Base-by-base conservation (phyloP, 805 yeast genomes). In the Saccharomyces mikatae region DNA sequence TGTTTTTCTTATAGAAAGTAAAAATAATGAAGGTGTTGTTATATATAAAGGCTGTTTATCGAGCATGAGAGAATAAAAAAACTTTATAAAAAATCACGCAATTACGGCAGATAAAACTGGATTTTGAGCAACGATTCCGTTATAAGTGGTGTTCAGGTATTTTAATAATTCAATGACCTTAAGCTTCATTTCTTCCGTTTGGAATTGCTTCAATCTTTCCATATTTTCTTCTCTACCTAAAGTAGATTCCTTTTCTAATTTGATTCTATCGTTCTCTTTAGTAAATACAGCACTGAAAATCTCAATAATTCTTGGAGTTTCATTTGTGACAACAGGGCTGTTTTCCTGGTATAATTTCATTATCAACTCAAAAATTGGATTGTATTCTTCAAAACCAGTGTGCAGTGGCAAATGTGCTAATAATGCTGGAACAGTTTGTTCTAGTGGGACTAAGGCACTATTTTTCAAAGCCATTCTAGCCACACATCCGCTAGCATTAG, bases 401-500 rank as follows among this genome's bases (percentile, higher is more conserved):
- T 83, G 81, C 67, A 94, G 80, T 51, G 99, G 99, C 66, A 94
- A 79, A 64, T 87, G 92, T 51, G 78, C 74, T 58, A 91, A 74
- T 65, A 94, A 76, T 26, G 78, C 80, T 50, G 96, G 95, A 24
- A 87, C 75, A 47, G 92, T 81, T 54, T 83, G 90, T 56, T 79
- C 82, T 60, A 89, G 72, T 56, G 97, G 97, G 61, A 91, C 83
- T 41, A 86, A 79, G 41, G 72, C 74, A 63, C 81, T 83, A 69
- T 87, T 80, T 68, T 86, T 84, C 70, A 88, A 75, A 13, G 87
- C 80, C 87, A 94, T 79, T 73, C 99, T 83, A 17, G 96, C 91
- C 55, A 91, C 96, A 80, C 98, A 94, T 47, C 99, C 99, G 71
- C 94, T 86, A 4, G 96, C 96, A 71, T 94, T 94, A 56, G 98